phyloP scores from a whole-genome alignment of 192 early-diverging fungal genomes.

The Linnemannia elongata region DNA sequence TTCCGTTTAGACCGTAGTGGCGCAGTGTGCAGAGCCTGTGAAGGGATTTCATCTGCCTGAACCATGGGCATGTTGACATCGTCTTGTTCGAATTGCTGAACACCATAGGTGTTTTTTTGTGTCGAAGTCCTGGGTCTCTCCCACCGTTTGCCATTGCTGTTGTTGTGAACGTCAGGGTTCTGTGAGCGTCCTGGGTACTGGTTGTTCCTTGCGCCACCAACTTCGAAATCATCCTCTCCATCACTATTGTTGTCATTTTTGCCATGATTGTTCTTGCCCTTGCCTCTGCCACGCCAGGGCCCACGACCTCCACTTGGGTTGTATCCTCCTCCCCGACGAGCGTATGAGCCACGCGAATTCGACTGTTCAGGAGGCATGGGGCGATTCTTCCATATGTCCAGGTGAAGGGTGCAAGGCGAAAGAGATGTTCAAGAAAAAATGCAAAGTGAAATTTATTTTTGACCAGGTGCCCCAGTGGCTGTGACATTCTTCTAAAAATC shows the following conservation, averaged over 20 bases:
- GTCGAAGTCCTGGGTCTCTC: conserved; percentile 25
- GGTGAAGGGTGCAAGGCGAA: background rate
- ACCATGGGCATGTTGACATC: conserved; percentile 38
- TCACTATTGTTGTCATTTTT: background rate
- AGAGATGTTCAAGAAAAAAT: background rate
- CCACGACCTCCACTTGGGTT: conserved; percentile 20
- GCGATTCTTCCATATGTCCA: conserved; percentile 6
- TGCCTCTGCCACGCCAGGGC: background rate
- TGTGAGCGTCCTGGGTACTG: conserved; percentile 45
- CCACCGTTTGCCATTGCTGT: conserved; percentile 26
- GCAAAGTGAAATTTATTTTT: conserved; percentile 1
- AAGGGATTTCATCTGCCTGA: conserved; percentile 33
- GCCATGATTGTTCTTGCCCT: background rate
- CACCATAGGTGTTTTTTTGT: background rate
- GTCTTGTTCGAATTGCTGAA: background rate
- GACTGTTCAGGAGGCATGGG: conserved; percentile 35
- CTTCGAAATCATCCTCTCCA: background rate
- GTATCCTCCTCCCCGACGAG: conserved; percentile 28
- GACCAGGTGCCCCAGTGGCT: background rate
- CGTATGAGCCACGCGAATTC: conserved; percentile 26
- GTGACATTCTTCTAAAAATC: conserved; percentile 23
- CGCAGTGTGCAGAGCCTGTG: conserved; percentile 16
- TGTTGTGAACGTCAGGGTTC: conserved; percentile 18
- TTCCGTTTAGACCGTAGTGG: background rate
- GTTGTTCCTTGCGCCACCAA: conserved; percentile 31